Percentiles rank a stretch among this genome's conserved stretches.
Evolutionary conservation across 768 basidiomycete species (phyloP).

Genomic region (Termitomyces sp.): DNA sequence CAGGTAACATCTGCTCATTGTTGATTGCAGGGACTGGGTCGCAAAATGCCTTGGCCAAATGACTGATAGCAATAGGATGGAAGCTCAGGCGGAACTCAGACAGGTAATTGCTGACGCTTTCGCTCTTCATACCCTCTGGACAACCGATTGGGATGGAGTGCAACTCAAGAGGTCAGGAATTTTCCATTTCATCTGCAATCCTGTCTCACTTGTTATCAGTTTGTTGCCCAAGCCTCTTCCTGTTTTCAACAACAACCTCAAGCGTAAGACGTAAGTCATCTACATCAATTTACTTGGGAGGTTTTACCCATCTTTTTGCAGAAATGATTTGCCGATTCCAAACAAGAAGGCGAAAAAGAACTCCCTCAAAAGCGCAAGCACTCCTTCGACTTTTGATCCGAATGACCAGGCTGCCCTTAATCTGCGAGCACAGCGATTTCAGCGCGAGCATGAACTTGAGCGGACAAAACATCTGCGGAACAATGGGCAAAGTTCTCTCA

Average conservation of each 20-base stretch:
- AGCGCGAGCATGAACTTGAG: slow-evolving; percentile 85
- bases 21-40: slow-evolving; percentile 80
- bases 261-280: slow-evolving; percentile 60
- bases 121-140: slow-evolving; percentile 76
- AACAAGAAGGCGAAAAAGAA: slow-evolving; percentile 42
- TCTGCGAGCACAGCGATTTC: slow-evolving; percentile 83
- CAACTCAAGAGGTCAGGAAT: slow-evolving; percentile 75
- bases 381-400: slow-evolving; percentile 37
- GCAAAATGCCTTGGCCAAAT: slow-evolving; percentile 90
- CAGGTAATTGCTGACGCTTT: slow-evolving; percentile 95
- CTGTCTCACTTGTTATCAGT: slow-evolving; percentile 15
- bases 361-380: slow-evolving; percentile 6
- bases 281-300: background rate
- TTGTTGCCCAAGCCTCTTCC: slow-evolving; percentile 56
- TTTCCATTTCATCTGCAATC: slow-evolving; percentile 2
- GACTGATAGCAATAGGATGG: slow-evolving; percentile 78
- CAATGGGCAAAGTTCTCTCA: slow-evolving; percentile 33
- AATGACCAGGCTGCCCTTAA: slow-evolving; percentile 67
- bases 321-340: slow-evolving; percentile 32
- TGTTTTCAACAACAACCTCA: slow-evolving; percentile 40
- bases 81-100: slow-evolving; percentile 92
- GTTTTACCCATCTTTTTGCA: slow-evolving; percentile 12
- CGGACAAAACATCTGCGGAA: slow-evolving; percentile 49
- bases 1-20: slow-evolving; percentile 10
- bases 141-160: slow-evolving; percentile 89